A percentile compares a stretch with the other conserved stretches of the same genome.
These are phyloP conservation scores for Pythium dissimile DNA, from an alignment of 352 stramenopile genomes.

Conservation along the genomic window DNA sequence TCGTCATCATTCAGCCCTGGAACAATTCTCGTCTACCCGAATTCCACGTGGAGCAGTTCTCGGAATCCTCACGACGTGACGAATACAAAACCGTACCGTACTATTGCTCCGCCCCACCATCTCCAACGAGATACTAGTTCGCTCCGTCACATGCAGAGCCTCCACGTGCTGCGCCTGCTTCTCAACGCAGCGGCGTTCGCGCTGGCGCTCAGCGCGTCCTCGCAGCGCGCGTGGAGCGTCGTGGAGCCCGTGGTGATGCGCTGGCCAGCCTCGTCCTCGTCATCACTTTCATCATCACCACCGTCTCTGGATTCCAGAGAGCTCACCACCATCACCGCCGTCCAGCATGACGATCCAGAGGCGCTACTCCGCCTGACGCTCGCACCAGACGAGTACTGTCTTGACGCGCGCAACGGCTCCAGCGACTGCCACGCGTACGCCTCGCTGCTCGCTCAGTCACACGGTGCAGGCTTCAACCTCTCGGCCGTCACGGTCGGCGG, in stretches of 20 bases:
- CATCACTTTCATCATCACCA: too few species aligned
- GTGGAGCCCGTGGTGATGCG: neutral
- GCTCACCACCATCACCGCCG: neutral
- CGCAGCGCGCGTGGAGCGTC: constrained; percentile 15
- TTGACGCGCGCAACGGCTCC: constrained; percentile 29
- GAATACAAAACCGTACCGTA: too few species aligned
- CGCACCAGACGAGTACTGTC: constrained; percentile 43
- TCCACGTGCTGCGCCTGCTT: constrained; percentile 10
- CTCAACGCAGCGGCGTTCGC: constrained; percentile 16
- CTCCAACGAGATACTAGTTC: too few species aligned
- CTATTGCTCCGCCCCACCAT: too few species aligned
- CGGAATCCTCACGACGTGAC: too few species aligned
- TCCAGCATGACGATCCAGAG: too few species aligned
- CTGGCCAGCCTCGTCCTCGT: neutral
- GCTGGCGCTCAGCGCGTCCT: constrained; percentile 7
- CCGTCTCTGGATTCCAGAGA: too few species aligned
- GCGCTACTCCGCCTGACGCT: constrained; percentile 30
- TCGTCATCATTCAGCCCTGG: neutral
- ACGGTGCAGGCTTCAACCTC: neutral
- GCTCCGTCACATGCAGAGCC: constrained; percentile 23
- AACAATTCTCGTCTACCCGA: neutral
- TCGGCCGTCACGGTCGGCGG: neutral
- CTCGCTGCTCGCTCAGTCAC: constrained; percentile 31
- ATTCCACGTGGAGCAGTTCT: too few species aligned
- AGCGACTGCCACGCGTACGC: constrained; percentile 38